phyloP scores from a whole-genome alignment of 345 rosid species.

The Lepidium sativum region DNA sequence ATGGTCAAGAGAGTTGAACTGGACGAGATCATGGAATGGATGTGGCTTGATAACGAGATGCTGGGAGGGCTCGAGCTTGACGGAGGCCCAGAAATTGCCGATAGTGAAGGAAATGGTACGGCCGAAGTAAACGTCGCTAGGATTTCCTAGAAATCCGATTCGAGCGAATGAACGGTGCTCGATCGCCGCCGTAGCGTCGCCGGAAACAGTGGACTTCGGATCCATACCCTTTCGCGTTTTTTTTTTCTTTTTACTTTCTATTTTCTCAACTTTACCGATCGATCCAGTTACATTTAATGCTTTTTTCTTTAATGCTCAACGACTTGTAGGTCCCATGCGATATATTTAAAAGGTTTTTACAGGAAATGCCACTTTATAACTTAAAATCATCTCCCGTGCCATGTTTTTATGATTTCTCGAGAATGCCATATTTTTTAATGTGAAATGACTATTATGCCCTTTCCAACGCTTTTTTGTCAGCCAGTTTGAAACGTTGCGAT shows the following conservation, averaged over 20 bases:
- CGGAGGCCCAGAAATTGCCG: constrained; percentile 72
- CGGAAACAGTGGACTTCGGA: constrained; percentile 2
- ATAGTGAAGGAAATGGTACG: constrained; percentile 57
- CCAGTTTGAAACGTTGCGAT: no score
- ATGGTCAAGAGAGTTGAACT: constrained; percentile 56
- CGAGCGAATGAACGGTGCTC: constrained; percentile 58
- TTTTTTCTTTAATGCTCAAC: neutral
- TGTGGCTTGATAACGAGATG: constrained; percentile 65
- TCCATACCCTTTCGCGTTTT: neutral
- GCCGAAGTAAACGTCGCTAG: constrained; percentile 73
- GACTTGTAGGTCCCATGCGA: neutral
- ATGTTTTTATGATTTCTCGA: no score
- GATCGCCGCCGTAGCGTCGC: constrained; percentile 10
- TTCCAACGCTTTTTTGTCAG: no score
- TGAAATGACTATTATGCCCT: no score
- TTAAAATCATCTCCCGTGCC: no score
- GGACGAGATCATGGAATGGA: constrained; percentile 69
- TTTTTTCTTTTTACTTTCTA: neutral
- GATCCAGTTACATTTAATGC: no score
- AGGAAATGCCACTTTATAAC: no score
- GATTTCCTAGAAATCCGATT: constrained; percentile 64
- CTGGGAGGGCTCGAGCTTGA: constrained; percentile 52
- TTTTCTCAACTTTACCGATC: neutral
- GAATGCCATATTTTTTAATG: no score
- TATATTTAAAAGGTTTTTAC: no score